These are phyloP conservation scores for Fusarium verticillioides DNA, from an alignment of 2,329 filamentous ascomycete genomes.

Conservation along the genomic window DNA sequence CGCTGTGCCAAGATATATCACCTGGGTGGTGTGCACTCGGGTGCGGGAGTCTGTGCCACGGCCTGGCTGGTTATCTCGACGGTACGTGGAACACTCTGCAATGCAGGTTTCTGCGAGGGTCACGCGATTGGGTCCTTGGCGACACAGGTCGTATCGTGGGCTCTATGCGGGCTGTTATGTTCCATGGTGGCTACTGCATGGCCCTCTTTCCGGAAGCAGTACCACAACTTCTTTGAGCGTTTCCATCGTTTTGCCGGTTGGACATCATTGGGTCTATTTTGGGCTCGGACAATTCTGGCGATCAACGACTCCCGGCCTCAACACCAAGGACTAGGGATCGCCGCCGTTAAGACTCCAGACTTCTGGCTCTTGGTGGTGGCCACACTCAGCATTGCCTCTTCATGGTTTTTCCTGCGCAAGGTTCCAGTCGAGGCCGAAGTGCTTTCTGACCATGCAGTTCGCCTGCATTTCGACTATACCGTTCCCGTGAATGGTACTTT, in stretches of 20 bases:
- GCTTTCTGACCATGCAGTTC: conserved; percentile 77
- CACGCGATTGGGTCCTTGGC: conserved; percentile 53
- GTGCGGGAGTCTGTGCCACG: conserved; percentile 60
- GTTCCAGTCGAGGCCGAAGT: conserved; percentile 72
- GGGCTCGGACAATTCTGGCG: conserved; percentile 69
- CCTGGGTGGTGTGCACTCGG: conserved; percentile 63
- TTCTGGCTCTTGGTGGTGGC: conserved; percentile 76
- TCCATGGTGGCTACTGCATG: conserved; percentile 71
- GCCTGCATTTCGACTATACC: conserved; percentile 75
- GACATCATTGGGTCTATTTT: conserved; percentile 72
- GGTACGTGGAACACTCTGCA: conserved; percentile 51
- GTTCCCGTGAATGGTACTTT: conserved; percentile 61
- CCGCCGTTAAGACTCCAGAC: conserved; percentile 53
- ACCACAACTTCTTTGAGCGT: conserved; percentile 77
- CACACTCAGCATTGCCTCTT: conserved; percentile 73
- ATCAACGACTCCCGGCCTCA: conserved; percentile 56
- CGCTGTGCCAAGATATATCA: conserved; percentile 63
- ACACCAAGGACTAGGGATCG: conserved; percentile 49
- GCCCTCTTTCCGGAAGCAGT: conserved; percentile 69
- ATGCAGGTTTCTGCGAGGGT: conserved; percentile 45
- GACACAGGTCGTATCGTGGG: conserved; percentile 62
- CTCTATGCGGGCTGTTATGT: conserved; percentile 67
- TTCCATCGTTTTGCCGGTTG: conserved; percentile 81
- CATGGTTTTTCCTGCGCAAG: conserved; percentile 78
- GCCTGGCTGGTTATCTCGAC: conserved; percentile 61